Percentiles rank a stretch among this genome's conserved stretches.
Conservation (phyloP, 352 stramenopile species). For the Globisporangium splendens region DNA sequence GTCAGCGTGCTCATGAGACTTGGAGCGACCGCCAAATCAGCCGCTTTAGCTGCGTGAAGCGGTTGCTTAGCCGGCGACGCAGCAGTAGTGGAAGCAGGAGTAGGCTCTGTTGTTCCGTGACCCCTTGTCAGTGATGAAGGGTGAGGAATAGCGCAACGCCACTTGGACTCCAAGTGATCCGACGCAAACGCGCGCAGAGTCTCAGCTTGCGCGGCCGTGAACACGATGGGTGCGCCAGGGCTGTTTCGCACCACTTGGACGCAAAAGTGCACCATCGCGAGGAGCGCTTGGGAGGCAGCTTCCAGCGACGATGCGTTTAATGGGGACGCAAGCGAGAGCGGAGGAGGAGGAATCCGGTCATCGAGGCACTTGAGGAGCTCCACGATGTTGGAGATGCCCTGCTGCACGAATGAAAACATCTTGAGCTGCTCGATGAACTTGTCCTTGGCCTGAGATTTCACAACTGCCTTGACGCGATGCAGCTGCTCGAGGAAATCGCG, state of each 20-base stretch:
- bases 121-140: not conserved
- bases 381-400: slow-evolving; percentile 52
- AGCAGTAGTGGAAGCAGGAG: not conserved
- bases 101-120: too few relatives aligned
- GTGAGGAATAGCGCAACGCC: not conserved
- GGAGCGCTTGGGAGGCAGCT: not conserved
- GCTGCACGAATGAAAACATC: slow-evolving; percentile 49
- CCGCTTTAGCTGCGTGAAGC: too few relatives aligned
- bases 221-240: slow-evolving; percentile 13
- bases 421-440: slow-evolving; percentile 39
- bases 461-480: slow-evolving; percentile 29
- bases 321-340: slow-evolving; percentile 8
- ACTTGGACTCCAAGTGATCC: slow-evolving; percentile 5
- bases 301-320: slow-evolving; percentile 3
- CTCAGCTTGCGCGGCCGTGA: slow-evolving; percentile 26
- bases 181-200: slow-evolving; percentile 32
- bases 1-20: too few relatives aligned
- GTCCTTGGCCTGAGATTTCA: slow-evolving; percentile 38
- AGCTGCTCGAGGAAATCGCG: slow-evolving; percentile 50
- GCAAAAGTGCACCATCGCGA: slow-evolving; percentile 10
- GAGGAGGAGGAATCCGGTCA: slow-evolving; percentile 18
- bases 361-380: slow-evolving; percentile 55
- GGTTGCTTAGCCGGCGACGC: not conserved
- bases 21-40: too few relatives aligned
- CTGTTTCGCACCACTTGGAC: slow-evolving; percentile 11